Percentiles rank a stretch among this genome's conserved stretches.
phyloP scores from a whole-genome alignment of 768 basidiomycete species.

The Phylloporus sp. region DNA sequence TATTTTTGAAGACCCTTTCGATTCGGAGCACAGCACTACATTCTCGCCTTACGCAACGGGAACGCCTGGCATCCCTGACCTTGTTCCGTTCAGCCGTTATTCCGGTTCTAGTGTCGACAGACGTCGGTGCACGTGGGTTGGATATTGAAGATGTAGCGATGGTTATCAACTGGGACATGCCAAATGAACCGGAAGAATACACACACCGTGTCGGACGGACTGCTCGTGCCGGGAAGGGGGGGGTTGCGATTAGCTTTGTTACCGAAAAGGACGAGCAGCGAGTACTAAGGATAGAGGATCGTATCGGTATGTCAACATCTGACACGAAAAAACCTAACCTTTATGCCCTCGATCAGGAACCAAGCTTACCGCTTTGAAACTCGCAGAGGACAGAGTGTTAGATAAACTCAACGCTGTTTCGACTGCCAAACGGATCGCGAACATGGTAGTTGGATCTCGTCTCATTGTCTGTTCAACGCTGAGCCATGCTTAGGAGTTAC shows the following conservation, averaged over 20 bases:
- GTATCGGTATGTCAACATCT: constrained; percentile 63
- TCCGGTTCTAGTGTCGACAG: constrained; percentile 90
- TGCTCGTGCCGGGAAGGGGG: constrained; percentile 84
- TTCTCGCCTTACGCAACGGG: constrained; percentile 89
- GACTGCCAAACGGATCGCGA: constrained; percentile 88
- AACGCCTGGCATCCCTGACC: constrained; percentile 78
- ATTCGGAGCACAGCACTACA: constrained; percentile 90
- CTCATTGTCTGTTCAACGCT: constrained; percentile 1
- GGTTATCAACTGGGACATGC: constrained; percentile 97
- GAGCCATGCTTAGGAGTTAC: constrained; percentile 57
- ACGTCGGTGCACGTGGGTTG: constrained; percentile 91
- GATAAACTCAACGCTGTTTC: constrained; percentile 86
- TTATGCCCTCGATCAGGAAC: constrained; percentile 46
- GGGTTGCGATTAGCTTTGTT: constrained; percentile 90
- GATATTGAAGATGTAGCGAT: constrained; percentile 96
- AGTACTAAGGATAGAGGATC: constrained; percentile 76
- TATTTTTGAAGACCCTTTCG: constrained; percentile 68
- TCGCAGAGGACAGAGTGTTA: constrained; percentile 80
- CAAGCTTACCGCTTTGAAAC: constrained; percentile 64
- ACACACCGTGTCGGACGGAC: constrained; percentile 94
- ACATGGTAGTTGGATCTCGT: constrained; percentile 60
- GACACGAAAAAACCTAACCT: neutral
- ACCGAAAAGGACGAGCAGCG: constrained; percentile 90
- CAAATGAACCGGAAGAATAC: constrained; percentile 87
- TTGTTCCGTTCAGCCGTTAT: constrained; percentile 83